Conservation (phyloP, 2,329 filamentous ascomycete species). For the Microdochium bolleyi region DNA sequence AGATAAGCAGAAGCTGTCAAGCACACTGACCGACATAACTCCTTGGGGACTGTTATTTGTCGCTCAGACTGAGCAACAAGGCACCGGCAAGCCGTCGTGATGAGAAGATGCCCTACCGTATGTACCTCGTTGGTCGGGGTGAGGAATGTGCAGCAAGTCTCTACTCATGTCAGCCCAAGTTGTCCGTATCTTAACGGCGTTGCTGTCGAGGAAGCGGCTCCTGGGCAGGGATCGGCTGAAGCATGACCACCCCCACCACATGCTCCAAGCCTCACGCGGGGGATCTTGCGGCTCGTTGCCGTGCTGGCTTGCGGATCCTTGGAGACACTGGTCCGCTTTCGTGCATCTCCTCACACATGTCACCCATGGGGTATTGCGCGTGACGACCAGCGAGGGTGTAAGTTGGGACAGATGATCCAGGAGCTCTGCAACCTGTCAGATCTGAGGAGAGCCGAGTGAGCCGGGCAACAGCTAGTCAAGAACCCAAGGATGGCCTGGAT, state of each 20-base stretch:
- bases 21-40: too few species aligned
- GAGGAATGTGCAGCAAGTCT: too few species aligned
- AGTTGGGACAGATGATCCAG: not conserved
- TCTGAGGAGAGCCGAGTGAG: not conserved
- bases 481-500: not conserved
- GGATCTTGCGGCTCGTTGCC: not conserved
- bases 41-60: too few species aligned
- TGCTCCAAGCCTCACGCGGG: not conserved
- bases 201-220: too few species aligned
- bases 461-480: not conserved
- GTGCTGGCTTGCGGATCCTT: not conserved
- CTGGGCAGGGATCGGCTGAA: not conserved
- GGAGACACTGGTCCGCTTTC: not conserved
- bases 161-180: not conserved
- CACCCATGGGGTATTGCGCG: not conserved
- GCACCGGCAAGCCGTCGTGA: too few species aligned
- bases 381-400: not conserved
- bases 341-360: not conserved
- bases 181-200: too few species aligned
- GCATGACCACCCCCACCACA: not conserved
- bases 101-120: too few species aligned
- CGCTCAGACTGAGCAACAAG: too few species aligned
- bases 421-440: too few species aligned
- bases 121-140: too few species aligned
- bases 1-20: too few species aligned